A percentile compares a stretch with the other conserved stretches of the same genome.
Conservation (phyloP, 179 eudicot species). For the Patellifolia procumbens region DNA sequence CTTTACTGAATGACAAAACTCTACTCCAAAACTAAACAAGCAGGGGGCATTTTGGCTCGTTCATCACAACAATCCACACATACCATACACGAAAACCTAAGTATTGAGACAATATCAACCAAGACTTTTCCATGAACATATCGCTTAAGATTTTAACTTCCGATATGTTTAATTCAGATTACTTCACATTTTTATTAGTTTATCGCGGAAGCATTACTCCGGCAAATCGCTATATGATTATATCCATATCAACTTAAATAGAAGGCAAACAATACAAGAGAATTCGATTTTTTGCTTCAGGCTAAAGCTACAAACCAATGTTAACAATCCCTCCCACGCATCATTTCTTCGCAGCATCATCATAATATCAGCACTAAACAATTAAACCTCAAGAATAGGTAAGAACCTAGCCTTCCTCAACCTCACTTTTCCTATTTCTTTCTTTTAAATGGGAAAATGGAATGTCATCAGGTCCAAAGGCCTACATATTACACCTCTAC, state of each 20-base stretch:
- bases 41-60: no score
- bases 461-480: conserved; percentile 5
- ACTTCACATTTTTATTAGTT: no score
- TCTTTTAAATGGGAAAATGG: conserved; percentile 14
- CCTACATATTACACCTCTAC: conserved; percentile 21
- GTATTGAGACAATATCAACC: no score
- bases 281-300: neutral
- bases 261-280: neutral
- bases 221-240: no score
- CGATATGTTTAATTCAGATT: no score
- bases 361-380: conserved; percentile 18
- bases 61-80: no score
- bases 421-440: neutral
- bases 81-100: no score
- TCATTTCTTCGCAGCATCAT: neutral
- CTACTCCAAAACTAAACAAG: no score
- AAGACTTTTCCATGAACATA: no score
- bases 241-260: neutral
- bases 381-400: conserved; percentile 10
- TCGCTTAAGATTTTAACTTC: no score
- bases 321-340: neutral
- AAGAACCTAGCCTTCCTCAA: conserved; percentile 4
- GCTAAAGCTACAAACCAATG: conserved; percentile 13
- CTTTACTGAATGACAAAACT: no score
- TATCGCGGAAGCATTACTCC: no score